Percentiles rank a stretch among this genome's conserved stretches.
phyloP scores from a whole-genome alignment of 352 stramenopile species.

The Phytophthora pistaciae region DNA sequence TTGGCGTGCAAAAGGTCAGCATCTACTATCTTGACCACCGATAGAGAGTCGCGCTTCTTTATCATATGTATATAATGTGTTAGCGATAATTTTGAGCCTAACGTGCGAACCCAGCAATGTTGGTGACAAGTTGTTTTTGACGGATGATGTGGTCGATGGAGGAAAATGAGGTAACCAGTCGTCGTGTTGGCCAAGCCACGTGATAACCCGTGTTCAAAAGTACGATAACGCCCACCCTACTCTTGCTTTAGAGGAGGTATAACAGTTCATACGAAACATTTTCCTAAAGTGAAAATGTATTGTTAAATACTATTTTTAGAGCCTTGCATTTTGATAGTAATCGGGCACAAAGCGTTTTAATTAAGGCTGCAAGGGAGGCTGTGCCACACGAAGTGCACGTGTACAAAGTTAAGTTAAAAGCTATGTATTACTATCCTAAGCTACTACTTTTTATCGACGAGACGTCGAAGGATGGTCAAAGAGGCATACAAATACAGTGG shows the following conservation, averaged over 20 bases:
- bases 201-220: background rate
- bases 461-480: constrained; percentile 28
- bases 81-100: too few relatives aligned
- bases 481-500: constrained; percentile 10
- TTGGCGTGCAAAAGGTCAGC: too few relatives aligned
- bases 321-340: constrained; percentile 27
- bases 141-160: too few relatives aligned
- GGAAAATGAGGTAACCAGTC: too few relatives aligned
- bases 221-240: background rate
- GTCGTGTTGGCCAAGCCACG: too few relatives aligned
- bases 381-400: too few relatives aligned
- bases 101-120: too few relatives aligned
- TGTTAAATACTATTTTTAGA: constrained; percentile 17
- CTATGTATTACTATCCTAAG: constrained; percentile 15
- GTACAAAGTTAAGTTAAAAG: too few relatives aligned
- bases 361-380: constrained; percentile 12
- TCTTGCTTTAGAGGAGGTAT: background rate
- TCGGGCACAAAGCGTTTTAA: constrained; percentile 16
- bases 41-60: too few relatives aligned
- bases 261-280: background rate
- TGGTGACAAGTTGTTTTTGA: too few relatives aligned
- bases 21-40: too few relatives aligned
- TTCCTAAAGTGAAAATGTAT: background rate
- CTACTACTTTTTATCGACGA: constrained; percentile 30
- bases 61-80: too few relatives aligned